phyloP scores from a whole-genome alignment of 2,329 filamentous ascomycete species.

The Podosphaera fusca region DNA sequence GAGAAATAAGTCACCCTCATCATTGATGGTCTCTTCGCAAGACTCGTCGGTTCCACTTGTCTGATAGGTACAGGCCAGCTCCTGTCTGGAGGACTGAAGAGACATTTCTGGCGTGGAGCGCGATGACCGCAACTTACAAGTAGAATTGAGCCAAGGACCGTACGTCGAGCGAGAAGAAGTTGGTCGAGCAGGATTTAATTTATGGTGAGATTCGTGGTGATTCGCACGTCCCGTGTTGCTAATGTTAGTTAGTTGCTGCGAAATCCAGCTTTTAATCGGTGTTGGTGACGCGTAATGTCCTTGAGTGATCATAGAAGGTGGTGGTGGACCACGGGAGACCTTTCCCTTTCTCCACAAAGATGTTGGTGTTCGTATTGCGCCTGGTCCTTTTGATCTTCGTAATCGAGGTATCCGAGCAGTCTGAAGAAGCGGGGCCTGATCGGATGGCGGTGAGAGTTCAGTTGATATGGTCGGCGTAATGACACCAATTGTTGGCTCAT shows the following conservation, averaged over 20 bases:
- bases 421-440: background rate
- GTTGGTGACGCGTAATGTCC: conserved; percentile 6
- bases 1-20: conserved; percentile 16
- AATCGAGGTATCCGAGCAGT: background rate
- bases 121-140: no score
- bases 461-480: background rate
- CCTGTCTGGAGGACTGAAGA: background rate
- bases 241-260: conserved; percentile 8
- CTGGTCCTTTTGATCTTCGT: background rate
- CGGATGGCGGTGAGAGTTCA: background rate
- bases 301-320: conserved; percentile 12
- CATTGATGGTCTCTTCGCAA: conserved; percentile 13
- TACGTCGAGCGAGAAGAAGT: conserved; percentile 2
- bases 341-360: background rate
- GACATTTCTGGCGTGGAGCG: background rate
- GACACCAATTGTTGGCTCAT: background rate
- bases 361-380: background rate
- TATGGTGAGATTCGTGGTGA: background rate
- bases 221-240: background rate
- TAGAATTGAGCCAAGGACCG: background rate
- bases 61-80: conserved; percentile 2
- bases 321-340: conserved; percentile 4
- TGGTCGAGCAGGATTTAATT: background rate
- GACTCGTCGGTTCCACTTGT: background rate
- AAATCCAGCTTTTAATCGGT: conserved; percentile 13